Evolutionary conservation across 352 stramenopile genomes (phyloP).

Genomic region (Pythium volutum): DNA sequence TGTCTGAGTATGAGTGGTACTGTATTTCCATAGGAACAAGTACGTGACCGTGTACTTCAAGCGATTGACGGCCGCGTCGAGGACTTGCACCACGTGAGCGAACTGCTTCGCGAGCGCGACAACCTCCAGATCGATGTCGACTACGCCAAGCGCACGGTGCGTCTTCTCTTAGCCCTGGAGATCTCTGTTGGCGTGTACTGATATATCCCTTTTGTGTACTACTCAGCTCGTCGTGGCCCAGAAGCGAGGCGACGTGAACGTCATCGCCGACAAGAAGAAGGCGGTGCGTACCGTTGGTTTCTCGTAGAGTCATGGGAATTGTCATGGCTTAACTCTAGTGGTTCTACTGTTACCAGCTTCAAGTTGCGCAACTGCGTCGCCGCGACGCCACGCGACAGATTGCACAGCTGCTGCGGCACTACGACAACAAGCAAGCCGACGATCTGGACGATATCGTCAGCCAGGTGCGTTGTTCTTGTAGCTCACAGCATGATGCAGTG

Average conservation of each 20-base stretch:
- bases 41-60: slow-evolving; percentile 32
- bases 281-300: slow-evolving; percentile 31
- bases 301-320: too few species aligned
- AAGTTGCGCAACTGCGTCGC: slow-evolving; percentile 15
- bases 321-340: neutral
- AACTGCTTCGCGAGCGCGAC: slow-evolving; percentile 38
- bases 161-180: neutral
- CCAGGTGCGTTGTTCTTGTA: slow-evolving; percentile 15
- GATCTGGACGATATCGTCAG: slow-evolving; percentile 28
- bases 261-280: slow-evolving; percentile 53
- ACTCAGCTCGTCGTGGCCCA: slow-evolving; percentile 52
- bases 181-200: too few species aligned
- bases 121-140: slow-evolving; percentile 67
- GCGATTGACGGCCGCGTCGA: slow-evolving; percentile 42
- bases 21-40: slow-evolving; percentile 31
- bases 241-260: slow-evolving; percentile 57
- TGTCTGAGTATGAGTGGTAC: neutral
- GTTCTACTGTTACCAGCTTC: slow-evolving; percentile 10
- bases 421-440: slow-evolving; percentile 25
- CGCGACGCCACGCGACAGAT: slow-evolving; percentile 22
- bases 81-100: slow-evolving; percentile 35
- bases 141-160: slow-evolving; percentile 65
- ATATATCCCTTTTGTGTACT: neutral
- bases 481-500: neutral
- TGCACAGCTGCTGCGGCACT: slow-evolving; percentile 22